Evolutionary conservation across 2,329 filamentous ascomycete species (phyloP).

Genomic region (Pseudopyrenochaeta lycopersici): DNA sequence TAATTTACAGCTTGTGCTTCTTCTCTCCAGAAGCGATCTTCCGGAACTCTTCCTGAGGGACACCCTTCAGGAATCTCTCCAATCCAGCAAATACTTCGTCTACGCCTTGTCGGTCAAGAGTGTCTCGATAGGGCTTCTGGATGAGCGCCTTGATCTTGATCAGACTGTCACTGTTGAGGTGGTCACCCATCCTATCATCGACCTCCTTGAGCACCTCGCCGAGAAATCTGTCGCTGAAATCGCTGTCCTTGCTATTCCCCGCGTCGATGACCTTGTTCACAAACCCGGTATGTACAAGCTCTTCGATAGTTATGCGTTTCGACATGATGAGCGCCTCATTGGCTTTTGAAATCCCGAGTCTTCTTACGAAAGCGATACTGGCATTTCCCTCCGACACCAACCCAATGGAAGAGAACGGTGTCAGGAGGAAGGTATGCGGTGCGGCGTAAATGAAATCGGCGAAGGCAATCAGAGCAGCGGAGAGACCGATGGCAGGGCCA

Average conservation of each 20-base stretch:
- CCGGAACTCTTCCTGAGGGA: slow-evolving; percentile 88
- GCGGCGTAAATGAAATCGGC: slow-evolving; percentile 91
- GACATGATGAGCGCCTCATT: slow-evolving; percentile 96
- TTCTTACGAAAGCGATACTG: slow-evolving; percentile 77
- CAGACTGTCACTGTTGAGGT: slow-evolving; percentile 82
- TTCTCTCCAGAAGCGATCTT: slow-evolving; percentile 89
- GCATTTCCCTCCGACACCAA: slow-evolving; percentile 90
- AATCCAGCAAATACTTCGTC: slow-evolving; percentile 87
- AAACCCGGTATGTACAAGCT: slow-evolving; percentile 79
- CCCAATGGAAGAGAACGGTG: slow-evolving; percentile 88
- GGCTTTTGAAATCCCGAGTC: slow-evolving; percentile 81
- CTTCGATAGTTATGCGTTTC: slow-evolving; percentile 75
- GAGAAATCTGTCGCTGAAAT: slow-evolving; percentile 67
- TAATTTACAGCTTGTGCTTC: slow-evolving; percentile 83
- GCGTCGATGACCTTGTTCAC: slow-evolving; percentile 82
- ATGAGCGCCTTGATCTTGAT: slow-evolving; percentile 87
- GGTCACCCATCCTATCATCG: slow-evolving; percentile 78
- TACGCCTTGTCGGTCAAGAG: slow-evolving; percentile 79
- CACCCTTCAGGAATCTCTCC: slow-evolving; percentile 78
- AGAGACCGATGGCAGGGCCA: slow-evolving; percentile 88
- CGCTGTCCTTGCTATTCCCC: slow-evolving; percentile 64
- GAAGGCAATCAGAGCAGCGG: slow-evolving; percentile 81
- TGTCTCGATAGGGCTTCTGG: slow-evolving; percentile 73
- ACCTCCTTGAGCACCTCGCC: slow-evolving; percentile 79
- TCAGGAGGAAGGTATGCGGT: slow-evolving; percentile 84